Evolutionary conservation across 129 eudicot species (phyloP).

Genomic region (Cynara cardunculus): DNA sequence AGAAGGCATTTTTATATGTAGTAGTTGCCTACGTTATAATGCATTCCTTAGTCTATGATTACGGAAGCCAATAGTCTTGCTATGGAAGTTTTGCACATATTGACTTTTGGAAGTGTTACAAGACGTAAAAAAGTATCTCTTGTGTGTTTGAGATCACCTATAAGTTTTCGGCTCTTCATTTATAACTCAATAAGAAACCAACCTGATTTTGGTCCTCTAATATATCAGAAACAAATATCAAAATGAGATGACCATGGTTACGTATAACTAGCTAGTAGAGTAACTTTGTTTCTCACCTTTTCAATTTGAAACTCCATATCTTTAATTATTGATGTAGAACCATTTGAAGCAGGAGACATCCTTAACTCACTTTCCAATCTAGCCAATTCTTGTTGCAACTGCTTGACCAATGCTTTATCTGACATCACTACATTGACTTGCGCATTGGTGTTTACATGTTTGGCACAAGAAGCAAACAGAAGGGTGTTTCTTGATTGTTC

Average conservation of each 20-base stretch:
- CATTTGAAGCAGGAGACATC: constrained; percentile 29
- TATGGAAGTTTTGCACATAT: not conserved
- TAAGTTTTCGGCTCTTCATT: too few species aligned
- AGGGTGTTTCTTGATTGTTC: constrained; percentile 95
- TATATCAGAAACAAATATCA: not conserved
- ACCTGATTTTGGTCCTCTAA: not conserved
- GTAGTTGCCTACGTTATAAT: not conserved
- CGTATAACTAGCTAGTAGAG: not conserved
- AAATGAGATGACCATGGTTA: not conserved
- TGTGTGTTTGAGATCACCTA: not conserved
- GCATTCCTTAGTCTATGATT: not conserved
- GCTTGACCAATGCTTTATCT: constrained; percentile 80
- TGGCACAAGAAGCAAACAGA: constrained; percentile 80
- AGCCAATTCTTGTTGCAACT: constrained; percentile 59
- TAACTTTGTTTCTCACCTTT: constrained; percentile 40
- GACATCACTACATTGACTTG: constrained; percentile 87
- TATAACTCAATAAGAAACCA: not conserved
- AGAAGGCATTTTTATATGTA: not conserved
- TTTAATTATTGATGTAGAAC: constrained; percentile 35
- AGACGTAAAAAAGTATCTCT: not conserved
- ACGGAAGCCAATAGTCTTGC: not conserved
- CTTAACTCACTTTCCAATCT: constrained; percentile 60
- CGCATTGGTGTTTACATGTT: constrained; percentile 73
- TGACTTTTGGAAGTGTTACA: not conserved
- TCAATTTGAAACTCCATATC: constrained; percentile 63